phyloP scores from a whole-genome alignment of 2,329 filamentous ascomycete genomes.

The Colletotrichum sp. region DNA sequence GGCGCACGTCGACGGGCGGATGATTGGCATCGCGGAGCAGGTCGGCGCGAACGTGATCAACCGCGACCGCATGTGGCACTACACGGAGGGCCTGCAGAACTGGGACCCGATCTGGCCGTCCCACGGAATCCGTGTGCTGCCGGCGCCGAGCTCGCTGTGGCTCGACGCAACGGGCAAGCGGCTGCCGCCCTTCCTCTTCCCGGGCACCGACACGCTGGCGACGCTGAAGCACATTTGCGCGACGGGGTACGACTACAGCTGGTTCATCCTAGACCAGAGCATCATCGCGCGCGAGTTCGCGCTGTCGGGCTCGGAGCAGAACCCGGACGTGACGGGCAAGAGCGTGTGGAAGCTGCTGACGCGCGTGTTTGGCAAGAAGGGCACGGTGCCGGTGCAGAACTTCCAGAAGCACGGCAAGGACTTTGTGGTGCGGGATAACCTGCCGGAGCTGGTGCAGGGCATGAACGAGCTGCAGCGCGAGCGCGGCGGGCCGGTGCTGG shows the following conservation, averaged over 20 bases:
- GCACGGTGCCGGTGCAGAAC: constrained; percentile 59
- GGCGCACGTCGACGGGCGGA: constrained; percentile 68
- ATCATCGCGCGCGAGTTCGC: constrained; percentile 68
- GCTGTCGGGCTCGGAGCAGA: constrained; percentile 68
- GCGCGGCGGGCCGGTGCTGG: constrained; percentile 51
- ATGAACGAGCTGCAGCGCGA: constrained; percentile 63
- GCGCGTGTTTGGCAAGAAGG: constrained; percentile 57
- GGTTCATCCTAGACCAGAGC: constrained; percentile 64
- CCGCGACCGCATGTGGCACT: constrained; percentile 70
- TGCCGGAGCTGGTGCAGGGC: constrained; percentile 58
- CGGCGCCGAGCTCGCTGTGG: constrained; percentile 67
- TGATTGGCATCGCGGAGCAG: constrained; percentile 60
- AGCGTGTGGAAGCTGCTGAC: constrained; percentile 56
- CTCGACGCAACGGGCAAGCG: constrained; percentile 65
- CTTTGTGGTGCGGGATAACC: constrained; percentile 62
- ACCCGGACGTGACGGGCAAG: constrained; percentile 64
- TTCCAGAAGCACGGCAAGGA: constrained; percentile 65
- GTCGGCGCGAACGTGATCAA: constrained; percentile 63
- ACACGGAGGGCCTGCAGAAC: constrained; percentile 66
- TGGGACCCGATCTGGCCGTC: constrained; percentile 67
- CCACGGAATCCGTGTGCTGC: constrained; percentile 66
- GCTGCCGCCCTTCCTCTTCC: constrained; percentile 60
- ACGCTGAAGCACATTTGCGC: constrained; percentile 64
- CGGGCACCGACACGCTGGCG: constrained; percentile 61
- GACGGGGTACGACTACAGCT: constrained; percentile 67